Evolutionary conservation across 129 eudicot species (phyloP), one percentile per base, ranked within the genome.

Genomic region (Arctium lappa): DNA sequence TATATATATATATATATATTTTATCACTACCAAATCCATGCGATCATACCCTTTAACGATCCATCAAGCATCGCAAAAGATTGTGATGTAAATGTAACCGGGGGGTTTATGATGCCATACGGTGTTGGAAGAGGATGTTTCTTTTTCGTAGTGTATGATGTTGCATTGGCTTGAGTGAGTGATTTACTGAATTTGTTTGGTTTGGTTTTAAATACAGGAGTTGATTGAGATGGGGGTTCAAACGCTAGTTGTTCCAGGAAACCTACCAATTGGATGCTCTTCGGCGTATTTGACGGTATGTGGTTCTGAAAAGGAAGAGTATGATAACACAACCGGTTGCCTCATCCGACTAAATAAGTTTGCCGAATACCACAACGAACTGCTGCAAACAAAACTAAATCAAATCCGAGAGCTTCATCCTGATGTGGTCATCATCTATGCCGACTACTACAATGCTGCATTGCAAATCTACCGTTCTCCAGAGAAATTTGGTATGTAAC

Each of bases 231-330:
- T 79, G 6, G 92, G 92, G 71, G 92, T 86, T 9, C 31, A 11
- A 32, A 84, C 87, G 2, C 5, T 89, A 38, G 8, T 87, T 22
- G 92, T 89, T 7, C 92, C 92, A 0, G 90, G 90, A 15, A 85
- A 84, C 66, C 16, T 87, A 0, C 92, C 92, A 27, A 82, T 85
- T 50, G 91, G 94, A 39, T 90, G 94, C 84, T 76, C 74, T 8
- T 29, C 89, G 1, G 31, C 74, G 29, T 84, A 72, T 38, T 69
- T 90, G 16, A 62, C 89, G 38, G 5, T 42, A 6, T 31, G 69
- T 62, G 53, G 60, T 34, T 73, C 86, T 1, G 62, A 73, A 2
- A 31, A 37, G 27, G 76, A 83, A 46, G 83, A 88, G 29, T 86
- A 90, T 62, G 89, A 90, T 68, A 81, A 84, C 13, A 42, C 69